Evolutionary conservation across 169 alveolate genomes (phyloP), one percentile per base, ranked within the genome.

Genomic region (Cryptosporidium sp.): DNA sequence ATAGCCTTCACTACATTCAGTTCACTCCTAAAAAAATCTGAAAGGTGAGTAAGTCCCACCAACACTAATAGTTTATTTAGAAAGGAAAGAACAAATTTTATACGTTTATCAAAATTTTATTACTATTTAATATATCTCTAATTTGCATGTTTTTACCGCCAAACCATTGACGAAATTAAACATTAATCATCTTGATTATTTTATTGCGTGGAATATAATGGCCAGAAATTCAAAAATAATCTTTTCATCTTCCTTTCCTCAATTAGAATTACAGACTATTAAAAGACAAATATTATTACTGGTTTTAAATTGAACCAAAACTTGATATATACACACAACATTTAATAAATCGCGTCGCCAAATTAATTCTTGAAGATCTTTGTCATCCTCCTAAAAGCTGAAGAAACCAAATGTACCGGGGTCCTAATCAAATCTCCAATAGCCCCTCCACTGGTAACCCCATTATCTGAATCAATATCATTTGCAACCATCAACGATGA

Each of bases 331-430:
- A 26, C 10, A 55, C 23, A 26, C 35, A 55, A 16, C 7, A 23
- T 55, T 55, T n/a, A 26, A 26, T 9, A n/a, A 51, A 23, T 3
- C 14, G 12, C 45, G 14, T 14, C n/a, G 21, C 23, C 1, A 26
- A 43, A 6, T 62, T 80, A 80, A 58, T 80, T 80, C 62, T 80
- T 80, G 52, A 80, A 80, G 29, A 80, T 80, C 14, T 70, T 65
- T 16, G 71, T 65, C 33, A 80, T 67, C 50, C 75, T 80, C 23
- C 89, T 29, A 1, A 80, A 33, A 29, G 89, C 89, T 9, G 89
- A 80, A 16, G 89, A 80, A 43, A 80, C 89, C 45, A 62, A 45
- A 62, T 62, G 45, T 18, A 80, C 89, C 10, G 89, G 89, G 39
- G 89, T 80, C 70, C 75, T 80, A 43, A 80, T 80, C 21, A 80